A percentile compares a stretch with the other conserved stretches of the same genome.
phyloP scores from a whole-genome alignment of 495 filamentous ascomycete species.

The Entonaema liquescens region DNA sequence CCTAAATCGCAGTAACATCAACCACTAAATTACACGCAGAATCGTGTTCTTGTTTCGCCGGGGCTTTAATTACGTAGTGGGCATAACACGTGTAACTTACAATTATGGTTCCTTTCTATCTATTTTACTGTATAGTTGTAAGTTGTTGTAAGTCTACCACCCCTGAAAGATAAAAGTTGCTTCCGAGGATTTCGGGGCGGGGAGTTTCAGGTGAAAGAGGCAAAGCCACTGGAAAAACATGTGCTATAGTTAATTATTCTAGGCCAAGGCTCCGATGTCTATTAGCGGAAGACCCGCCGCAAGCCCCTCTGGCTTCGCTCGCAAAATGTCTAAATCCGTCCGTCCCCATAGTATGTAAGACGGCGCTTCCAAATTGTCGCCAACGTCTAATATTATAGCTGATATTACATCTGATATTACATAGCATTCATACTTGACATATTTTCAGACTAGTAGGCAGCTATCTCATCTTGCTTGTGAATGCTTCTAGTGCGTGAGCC shows the following conservation, averaged over 20 bases:
- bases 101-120: conserved; percentile 5
- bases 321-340: background rate
- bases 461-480: conserved; percentile 18
- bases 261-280: background rate
- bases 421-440: background rate
- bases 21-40: background rate
- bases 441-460: conserved; percentile 2
- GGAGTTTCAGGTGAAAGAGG: conserved; percentile 35
- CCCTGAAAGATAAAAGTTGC: conserved; percentile 17
- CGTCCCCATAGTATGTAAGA: background rate
- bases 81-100: background rate
- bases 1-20: conserved; percentile 3
- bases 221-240: conserved; percentile 34
- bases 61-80: conserved; percentile 33
- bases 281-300: conserved; percentile 4
- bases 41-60: conserved; percentile 22
- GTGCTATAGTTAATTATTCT: conserved; percentile 4
- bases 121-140: conserved; percentile 25
- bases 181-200: conserved; percentile 24
- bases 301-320: background rate
- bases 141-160: conserved; percentile 20
- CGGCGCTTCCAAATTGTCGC: background rate
- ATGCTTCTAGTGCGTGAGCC: conserved; percentile 19
- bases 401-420: background rate
- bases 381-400: conserved; percentile 5